A percentile compares a stretch with the other conserved stretches of the same genome.
These are phyloP conservation scores for Hyparrhenia diplandra DNA, from an alignment of 176 grass and related monocot species.

Conservation along the genomic window DNA sequence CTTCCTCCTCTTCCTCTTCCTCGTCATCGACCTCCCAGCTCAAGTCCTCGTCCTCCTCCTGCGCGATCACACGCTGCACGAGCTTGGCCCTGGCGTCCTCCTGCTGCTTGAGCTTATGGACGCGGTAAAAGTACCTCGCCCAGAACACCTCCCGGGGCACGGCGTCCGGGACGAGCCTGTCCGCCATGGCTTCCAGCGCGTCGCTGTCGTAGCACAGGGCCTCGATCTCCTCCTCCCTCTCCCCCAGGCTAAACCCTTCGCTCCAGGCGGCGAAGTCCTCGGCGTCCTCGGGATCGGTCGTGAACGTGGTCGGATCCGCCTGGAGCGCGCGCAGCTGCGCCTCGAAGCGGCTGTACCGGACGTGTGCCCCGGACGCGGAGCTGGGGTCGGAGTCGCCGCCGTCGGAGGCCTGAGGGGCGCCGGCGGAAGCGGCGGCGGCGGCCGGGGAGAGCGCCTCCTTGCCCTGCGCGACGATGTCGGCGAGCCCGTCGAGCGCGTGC, in stretches of 20 bases:
- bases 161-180: constrained; percentile 58
- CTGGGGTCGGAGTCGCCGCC: constrained; percentile 31
- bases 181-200: constrained; percentile 47
- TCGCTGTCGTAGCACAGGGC: constrained; percentile 61
- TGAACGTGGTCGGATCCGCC: constrained; percentile 74
- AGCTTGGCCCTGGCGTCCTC: constrained; percentile 80
- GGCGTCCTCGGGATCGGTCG: constrained; percentile 60
- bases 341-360: constrained; percentile 66
- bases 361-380: constrained; percentile 30
- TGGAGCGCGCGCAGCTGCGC: constrained; percentile 71
- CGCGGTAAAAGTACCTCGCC: constrained; percentile 75
- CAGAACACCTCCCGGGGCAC: constrained; percentile 82
- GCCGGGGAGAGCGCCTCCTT: constrained; percentile 70
- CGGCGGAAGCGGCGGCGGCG: constrained; percentile 1
- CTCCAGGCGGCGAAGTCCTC: constrained; percentile 73
- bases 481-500: constrained; percentile 58
- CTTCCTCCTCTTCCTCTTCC: constrained; percentile 33
- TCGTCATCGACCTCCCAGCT: constrained; percentile 78
- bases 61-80: constrained; percentile 65
- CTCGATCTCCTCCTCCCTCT: constrained; percentile 73
- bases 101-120: constrained; percentile 70
- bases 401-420: constrained; percentile 20
- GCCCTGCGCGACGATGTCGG: constrained; percentile 79
- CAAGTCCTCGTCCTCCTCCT: constrained; percentile 82
- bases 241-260: constrained; percentile 53